phyloP scores from a whole-genome alignment of 768 basidiomycete species.

The Podaxis sp. region DNA sequence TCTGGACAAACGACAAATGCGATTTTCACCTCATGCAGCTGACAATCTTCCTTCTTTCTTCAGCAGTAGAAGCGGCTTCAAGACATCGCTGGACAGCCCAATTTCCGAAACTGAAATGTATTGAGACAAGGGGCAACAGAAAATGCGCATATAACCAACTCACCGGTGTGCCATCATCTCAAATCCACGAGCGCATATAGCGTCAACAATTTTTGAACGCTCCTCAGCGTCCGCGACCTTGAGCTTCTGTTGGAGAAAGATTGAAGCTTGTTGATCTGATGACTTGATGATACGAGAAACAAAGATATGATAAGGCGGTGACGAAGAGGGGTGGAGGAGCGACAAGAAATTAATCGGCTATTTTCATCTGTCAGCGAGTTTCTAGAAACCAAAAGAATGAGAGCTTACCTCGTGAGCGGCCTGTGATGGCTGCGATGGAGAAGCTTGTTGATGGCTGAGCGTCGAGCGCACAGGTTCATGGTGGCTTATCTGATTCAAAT shows the following conservation, averaged over 20 bases:
- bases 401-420: constrained; percentile 50
- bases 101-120: constrained; percentile 70
- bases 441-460: constrained; percentile 28
- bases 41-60: constrained; percentile 80
- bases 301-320: constrained; percentile 80
- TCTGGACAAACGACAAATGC: not conserved
- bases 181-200: constrained; percentile 79
- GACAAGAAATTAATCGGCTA: constrained; percentile 91
- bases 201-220: constrained; percentile 80
- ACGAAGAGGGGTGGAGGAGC: constrained; percentile 79
- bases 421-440: constrained; percentile 25
- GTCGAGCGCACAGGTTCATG: constrained; percentile 30
- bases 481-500: constrained; percentile 20
- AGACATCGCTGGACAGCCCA: constrained; percentile 90
- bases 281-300: constrained; percentile 85
- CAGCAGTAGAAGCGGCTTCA: constrained; percentile 71
- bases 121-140: constrained; percentile 7
- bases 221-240: constrained; percentile 81
- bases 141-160: constrained; percentile 12
- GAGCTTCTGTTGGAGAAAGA: constrained; percentile 87
- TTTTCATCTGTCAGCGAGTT: constrained; percentile 20
- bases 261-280: constrained; percentile 88
- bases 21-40: constrained; percentile 73
- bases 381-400: constrained; percentile 16
- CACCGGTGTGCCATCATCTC: constrained; percentile 93